Conservation (phyloP, 805 yeast genomes). For the Metschnikowia corniflorae region DNA sequence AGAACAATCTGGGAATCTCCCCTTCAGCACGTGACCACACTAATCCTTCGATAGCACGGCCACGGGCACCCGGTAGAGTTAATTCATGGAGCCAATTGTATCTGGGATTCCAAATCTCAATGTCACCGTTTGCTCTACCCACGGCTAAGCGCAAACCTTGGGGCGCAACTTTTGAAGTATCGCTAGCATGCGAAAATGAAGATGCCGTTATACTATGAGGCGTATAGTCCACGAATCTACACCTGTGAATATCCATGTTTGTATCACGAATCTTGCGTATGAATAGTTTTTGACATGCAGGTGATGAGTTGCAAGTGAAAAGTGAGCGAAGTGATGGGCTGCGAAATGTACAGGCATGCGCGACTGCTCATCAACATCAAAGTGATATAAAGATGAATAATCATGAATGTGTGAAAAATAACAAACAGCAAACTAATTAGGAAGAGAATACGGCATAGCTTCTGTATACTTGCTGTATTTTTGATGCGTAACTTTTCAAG, state of each 20-base stretch:
- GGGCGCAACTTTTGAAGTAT: slow-evolving; percentile 32
- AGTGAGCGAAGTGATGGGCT: slow-evolving; percentile 12
- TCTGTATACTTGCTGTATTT: no score
- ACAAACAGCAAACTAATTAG: no score
- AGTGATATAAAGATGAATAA: no score
- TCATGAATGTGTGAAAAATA: no score
- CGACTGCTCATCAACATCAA: no score
- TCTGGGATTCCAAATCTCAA: slow-evolving; percentile 92
- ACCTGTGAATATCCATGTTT: slow-evolving; percentile 76
- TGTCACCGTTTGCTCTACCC: slow-evolving; percentile 91
- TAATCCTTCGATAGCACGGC: slow-evolving; percentile 83
- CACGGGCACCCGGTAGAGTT: slow-evolving; percentile 71
- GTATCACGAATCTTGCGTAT: no score
- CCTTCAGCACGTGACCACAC: slow-evolving; percentile 63
- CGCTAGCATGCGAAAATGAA: slow-evolving; percentile 59
- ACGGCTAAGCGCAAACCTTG: slow-evolving; percentile 74
- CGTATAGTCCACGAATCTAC: slow-evolving; percentile 84
- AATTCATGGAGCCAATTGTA: slow-evolving; percentile 77
- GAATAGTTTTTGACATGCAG: slow-evolving; percentile 17
- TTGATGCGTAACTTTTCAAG: no score
- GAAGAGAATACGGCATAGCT: no score
- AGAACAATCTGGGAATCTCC: slow-evolving; percentile 66
- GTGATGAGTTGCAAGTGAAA: slow-evolving; percentile 13
- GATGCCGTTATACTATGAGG: slow-evolving; percentile 82
- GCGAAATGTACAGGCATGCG: slow-evolving; percentile 12